Evolutionary conservation across 2,329 filamentous ascomycete species (phyloP), one percentile per base, ranked within the genome.

Genomic region (Penicillium corylophilum): DNA sequence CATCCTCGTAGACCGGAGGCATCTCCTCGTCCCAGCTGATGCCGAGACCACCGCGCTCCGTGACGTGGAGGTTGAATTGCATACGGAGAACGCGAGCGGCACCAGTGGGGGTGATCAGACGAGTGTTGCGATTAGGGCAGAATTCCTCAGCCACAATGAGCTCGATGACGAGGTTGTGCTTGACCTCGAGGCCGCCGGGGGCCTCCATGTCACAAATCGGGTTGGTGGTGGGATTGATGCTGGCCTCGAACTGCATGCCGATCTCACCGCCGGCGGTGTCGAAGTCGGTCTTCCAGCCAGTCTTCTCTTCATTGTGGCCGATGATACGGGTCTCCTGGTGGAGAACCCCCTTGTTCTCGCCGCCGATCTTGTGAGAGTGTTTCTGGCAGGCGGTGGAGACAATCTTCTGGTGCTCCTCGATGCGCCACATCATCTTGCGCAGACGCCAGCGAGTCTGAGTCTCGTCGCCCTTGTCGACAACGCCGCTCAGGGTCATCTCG

Each of bases 1-100:
- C 91, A 67, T 97, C 90, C 72, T 94, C 88, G 74, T 99, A 99
- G 61, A 95, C 83, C 1, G 93, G 93, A 12, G 93, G 93, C 66
- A 89, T 86, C 77, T 99, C 93, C 73, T 96, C 93, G 63, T 97
- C 93, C 93, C 94, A 99, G 62, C 88, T 90, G 64, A 99, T 92
- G 45, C 93, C 92, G 68, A 96, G 82, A 16, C 93, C 93, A 18
- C 83, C 83, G 53, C 89, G 83, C 74, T 95, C 88, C 4, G 92
- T 96, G 49, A 97, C 81, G 51, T 85, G 78, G 47, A 94, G 80
- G 63, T 83, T 84, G 77, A 96, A 97, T 70, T 95, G 90, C 82
- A 96, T 96, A 59, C 93, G 83, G 54, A 99, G 79, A 46, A 97
- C 93, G 57, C 93, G 84, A 0, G 93, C 94, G 2, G 91, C 88